A percentile compares a stretch with the other conserved stretches of the same genome.
Evolutionary conservation across 192 early-diverging fungal genomes (phyloP).

Genomic region (Coemansia asiatica): DNA sequence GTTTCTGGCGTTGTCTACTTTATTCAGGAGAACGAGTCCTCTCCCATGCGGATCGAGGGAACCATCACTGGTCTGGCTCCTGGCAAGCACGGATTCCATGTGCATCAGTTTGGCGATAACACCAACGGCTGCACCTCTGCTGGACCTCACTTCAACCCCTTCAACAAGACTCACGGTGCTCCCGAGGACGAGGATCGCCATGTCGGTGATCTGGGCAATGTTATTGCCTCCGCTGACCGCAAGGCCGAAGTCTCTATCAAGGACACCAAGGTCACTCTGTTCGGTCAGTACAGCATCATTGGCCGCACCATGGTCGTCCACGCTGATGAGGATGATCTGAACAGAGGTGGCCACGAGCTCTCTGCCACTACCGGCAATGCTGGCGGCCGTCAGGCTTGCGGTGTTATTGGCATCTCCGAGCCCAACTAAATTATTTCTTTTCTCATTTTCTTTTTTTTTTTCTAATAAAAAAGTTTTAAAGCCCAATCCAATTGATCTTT

Average conservation of each 20-base stretch:
- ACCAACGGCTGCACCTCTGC: conserved; percentile 82
- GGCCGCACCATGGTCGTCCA: conserved; percentile 87
- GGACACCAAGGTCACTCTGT: conserved; percentile 70
- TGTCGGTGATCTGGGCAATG: conserved; percentile 90
- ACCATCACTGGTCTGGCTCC: conserved; percentile 63
- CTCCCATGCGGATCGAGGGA: conserved; percentile 60
- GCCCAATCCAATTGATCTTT: no score
- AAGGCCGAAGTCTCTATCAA: conserved; percentile 54
- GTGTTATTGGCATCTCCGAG: conserved; percentile 77
- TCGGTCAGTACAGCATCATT: conserved; percentile 73
- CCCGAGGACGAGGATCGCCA: conserved; percentile 69
- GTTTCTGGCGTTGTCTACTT: conserved; percentile 73
- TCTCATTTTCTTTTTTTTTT: conserved; percentile 4
- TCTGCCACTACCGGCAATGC: conserved; percentile 84
- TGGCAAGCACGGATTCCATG: conserved; percentile 86
- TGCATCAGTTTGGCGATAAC: conserved; percentile 77
- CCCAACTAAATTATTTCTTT: conserved; percentile 47
- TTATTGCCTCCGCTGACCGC: conserved; percentile 61
- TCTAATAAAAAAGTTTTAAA: neutral
- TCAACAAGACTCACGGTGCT: conserved; percentile 75
- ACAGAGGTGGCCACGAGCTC: conserved; percentile 69
- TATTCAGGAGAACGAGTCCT: conserved; percentile 63
- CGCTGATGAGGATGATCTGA: conserved; percentile 82
- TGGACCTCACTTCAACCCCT: conserved; percentile 86
- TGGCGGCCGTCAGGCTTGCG: conserved; percentile 83